These are phyloP conservation scores for Marchantia paleacea DNA, from an alignment of 225 moss, liverwort and hornwort genomes.

Conservation along the genomic window DNA sequence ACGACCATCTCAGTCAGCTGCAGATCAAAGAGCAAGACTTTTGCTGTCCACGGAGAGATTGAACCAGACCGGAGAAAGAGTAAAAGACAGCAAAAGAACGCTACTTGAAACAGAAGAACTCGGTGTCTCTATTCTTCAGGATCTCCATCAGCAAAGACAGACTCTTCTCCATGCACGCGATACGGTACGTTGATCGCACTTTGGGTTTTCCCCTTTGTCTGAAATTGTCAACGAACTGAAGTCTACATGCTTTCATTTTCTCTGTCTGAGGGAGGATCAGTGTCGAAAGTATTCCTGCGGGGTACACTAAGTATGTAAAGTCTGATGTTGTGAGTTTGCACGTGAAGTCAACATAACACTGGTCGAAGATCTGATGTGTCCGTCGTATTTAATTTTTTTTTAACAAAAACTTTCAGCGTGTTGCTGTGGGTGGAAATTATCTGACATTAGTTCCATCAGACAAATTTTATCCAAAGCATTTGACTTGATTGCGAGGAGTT, in stretches of 20 bases:
- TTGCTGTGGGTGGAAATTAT: background rate
- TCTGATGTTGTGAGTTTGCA: background rate
- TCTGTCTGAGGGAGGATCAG: background rate
- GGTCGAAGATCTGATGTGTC: background rate
- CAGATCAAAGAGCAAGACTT: slow-evolving; percentile 60
- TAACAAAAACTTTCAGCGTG: background rate
- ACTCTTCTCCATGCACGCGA: slow-evolving; percentile 68
- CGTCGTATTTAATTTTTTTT: background rate
- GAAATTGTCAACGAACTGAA: background rate
- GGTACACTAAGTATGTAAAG: background rate
- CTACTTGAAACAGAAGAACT: slow-evolving; percentile 78
- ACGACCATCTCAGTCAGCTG: slow-evolving; percentile 36
- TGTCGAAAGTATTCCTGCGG: background rate
- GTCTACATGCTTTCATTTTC: too few relatives aligned
- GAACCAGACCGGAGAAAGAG: slow-evolving; percentile 65
- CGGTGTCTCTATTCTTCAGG: slow-evolving; percentile 78
- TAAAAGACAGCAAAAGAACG: slow-evolving; percentile 74
- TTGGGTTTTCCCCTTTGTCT: background rate
- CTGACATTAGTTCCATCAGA: background rate
- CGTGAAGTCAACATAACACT: background rate
- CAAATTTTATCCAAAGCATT: background rate
- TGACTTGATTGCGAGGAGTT: background rate
- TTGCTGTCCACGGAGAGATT: slow-evolving; percentile 64
- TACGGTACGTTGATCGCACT: slow-evolving; percentile 40
- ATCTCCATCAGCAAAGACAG: slow-evolving; percentile 74